phyloP scores from a whole-genome alignment of 352 stramenopile genomes.

The Pythium vanterpoolii region DNA sequence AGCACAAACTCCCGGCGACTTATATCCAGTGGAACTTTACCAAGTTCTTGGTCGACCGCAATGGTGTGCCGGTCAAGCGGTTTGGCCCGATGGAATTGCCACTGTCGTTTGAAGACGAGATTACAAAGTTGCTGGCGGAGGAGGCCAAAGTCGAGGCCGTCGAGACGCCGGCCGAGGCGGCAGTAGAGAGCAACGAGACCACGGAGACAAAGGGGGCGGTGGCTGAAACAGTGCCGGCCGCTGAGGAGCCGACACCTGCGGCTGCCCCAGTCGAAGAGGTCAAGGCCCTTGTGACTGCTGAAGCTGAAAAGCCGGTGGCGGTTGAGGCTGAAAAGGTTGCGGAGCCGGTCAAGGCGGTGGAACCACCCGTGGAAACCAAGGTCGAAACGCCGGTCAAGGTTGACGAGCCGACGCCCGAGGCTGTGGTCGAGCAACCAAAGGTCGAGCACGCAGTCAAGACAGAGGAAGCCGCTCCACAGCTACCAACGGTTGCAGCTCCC shows the following conservation, averaged over 20 bases:
- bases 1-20: constrained; percentile 53
- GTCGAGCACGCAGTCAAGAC: constrained; percentile 13
- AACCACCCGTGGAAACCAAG: not conserved
- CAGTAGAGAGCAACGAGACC: not conserved
- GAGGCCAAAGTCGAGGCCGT: constrained; percentile 28
- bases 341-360: not conserved
- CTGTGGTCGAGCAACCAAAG: not conserved
- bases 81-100: constrained; percentile 66
- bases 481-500: constrained; percentile 12
- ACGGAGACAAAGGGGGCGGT: too few relatives aligned
- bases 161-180: constrained; percentile 25
- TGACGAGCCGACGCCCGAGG: constrained; percentile 3
- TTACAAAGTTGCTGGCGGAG: constrained; percentile 62
- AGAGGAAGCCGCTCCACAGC: constrained; percentile 7
- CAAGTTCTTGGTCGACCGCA: constrained; percentile 87
- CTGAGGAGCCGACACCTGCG: not conserved
- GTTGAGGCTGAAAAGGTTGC: not conserved
- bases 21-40: constrained; percentile 91
- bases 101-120: constrained; percentile 72
- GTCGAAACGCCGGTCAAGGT: constrained; percentile 6
- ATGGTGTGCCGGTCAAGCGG: constrained; percentile 70
- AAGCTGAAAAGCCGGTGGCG: not conserved
- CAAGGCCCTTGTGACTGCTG: not conserved
- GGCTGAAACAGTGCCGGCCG: not conserved
- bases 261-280: constrained; percentile 4